Conservation (phyloP, 306 rosid species). For the Casuarina glauca region DNA sequence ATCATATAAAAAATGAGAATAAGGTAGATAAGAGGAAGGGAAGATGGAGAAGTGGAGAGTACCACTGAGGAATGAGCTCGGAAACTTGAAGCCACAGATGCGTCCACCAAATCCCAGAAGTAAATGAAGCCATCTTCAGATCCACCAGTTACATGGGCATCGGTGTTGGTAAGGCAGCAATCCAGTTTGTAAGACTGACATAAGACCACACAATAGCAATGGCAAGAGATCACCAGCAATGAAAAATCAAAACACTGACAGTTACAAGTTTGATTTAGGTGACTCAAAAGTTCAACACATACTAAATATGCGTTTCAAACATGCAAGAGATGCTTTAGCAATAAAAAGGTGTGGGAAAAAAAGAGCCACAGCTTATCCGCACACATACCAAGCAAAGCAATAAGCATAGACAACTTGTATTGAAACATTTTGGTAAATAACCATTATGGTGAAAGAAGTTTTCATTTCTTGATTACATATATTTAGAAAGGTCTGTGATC, state of each 20-base stretch:
- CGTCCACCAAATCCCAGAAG: constrained; percentile 96
- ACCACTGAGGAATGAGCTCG: constrained; percentile 91
- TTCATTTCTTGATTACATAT: neutral
- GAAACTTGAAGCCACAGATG: constrained; percentile 70
- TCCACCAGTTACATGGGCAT: constrained; percentile 88
- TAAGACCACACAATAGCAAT: constrained; percentile 22
- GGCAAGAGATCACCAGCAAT: constrained; percentile 17
- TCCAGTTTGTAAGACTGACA: constrained; percentile 85
- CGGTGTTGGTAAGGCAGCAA: constrained; percentile 89
- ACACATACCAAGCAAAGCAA: neutral
- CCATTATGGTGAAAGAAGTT: neutral
- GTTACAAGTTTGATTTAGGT: constrained; percentile 8
- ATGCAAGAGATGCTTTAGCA: neutral
- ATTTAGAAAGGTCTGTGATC: neutral
- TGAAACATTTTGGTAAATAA: neutral
- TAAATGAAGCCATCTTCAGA: constrained; percentile 87
- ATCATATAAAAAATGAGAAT: neutral
- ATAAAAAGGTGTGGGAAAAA: neutral
- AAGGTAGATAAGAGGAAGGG: too few relatives aligned
- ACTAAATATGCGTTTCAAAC: neutral
- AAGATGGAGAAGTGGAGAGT: neutral
- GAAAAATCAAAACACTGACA: neutral
- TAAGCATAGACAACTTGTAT: neutral
- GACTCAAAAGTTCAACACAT: neutral
- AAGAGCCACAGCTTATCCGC: neutral